These are phyloP conservation scores for Sanguinoderma infundibulare DNA, from an alignment of 1,284 basidiomycete genomes.

Conservation along the genomic window DNA sequence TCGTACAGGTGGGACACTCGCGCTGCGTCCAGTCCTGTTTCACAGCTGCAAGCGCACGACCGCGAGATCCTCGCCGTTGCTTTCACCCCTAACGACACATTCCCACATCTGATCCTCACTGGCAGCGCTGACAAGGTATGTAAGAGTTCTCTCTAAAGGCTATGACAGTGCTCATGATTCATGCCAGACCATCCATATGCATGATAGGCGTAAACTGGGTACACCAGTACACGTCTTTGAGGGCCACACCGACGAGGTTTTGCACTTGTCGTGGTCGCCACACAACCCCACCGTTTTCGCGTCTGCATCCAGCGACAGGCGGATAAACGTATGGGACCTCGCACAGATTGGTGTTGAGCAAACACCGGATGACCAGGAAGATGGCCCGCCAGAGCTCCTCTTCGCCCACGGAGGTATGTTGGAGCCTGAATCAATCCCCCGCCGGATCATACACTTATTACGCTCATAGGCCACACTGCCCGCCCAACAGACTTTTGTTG, in stretches of 20 bases:
- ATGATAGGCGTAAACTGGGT: conserved; percentile 86
- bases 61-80: conserved; percentile 92
- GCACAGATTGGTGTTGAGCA: conserved; percentile 94
- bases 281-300: conserved; percentile 91
- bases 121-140: conserved; percentile 92
- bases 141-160: neutral
- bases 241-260: conserved; percentile 93
- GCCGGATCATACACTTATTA: neutral
- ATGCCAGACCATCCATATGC: conserved; percentile 82
- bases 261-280: conserved; percentile 95
- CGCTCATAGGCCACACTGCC: conserved; percentile 69
- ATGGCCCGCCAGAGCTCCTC: conserved; percentile 92
- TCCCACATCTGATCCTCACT: conserved; percentile 80
- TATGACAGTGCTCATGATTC: neutral
- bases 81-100: conserved; percentile 83
- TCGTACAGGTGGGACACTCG: conserved; percentile 91
- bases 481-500: conserved; percentile 85
- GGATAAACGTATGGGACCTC: conserved; percentile 97
- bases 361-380: conserved; percentile 96
- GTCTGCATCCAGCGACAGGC: conserved; percentile 89
- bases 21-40: conserved; percentile 67
- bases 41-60: conserved; percentile 86
- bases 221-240: conserved; percentile 91
- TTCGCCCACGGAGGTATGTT: conserved; percentile 87
- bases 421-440: neutral